A percentile compares a stretch with the other conserved stretches of the same genome.
phyloP scores from a whole-genome alignment of 139 green algal genomes.

The Desmodesmus armatus region DNA sequence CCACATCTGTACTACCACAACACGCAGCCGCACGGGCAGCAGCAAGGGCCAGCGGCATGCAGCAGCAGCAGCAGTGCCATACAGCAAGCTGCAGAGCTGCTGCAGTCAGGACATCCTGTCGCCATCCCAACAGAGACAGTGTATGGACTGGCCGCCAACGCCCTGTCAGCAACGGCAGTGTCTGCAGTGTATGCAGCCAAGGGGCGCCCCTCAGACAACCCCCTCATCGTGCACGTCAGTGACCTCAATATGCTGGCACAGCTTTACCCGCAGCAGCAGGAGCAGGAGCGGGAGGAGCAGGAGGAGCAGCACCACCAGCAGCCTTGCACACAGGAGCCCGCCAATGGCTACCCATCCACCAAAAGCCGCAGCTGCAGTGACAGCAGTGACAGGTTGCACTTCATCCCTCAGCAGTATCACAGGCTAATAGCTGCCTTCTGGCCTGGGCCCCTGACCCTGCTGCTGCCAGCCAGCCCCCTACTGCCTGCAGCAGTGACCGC shows the following conservation, averaged over 20 bases:
- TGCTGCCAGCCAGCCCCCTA: constrained; percentile 56
- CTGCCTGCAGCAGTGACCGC: constrained; percentile 58
- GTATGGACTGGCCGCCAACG: constrained; percentile 69
- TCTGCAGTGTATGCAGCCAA: constrained; percentile 65
- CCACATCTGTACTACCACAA: constrained; percentile 18
- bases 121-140: constrained; percentile 73
- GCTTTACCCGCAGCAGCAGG: constrained; percentile 51
- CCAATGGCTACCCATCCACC: no score
- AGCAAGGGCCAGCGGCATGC: not conserved
- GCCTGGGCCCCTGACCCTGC: constrained; percentile 70
- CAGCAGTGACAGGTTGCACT: no score
- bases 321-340: no score
- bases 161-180: constrained; percentile 50
- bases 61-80: not conserved
- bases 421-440: constrained; percentile 51
- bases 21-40: not conserved
- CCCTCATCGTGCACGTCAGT: constrained; percentile 72
- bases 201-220: constrained; percentile 67
- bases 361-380: no score
- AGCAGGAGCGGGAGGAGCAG: not conserved
- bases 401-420: constrained; percentile 51
- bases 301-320: not conserved
- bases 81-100: constrained; percentile 39
- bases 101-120: constrained; percentile 41
- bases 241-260: constrained; percentile 61